Conservation (phyloP, 257 asterid genomes). For the Ligustrum vulgare region DNA sequence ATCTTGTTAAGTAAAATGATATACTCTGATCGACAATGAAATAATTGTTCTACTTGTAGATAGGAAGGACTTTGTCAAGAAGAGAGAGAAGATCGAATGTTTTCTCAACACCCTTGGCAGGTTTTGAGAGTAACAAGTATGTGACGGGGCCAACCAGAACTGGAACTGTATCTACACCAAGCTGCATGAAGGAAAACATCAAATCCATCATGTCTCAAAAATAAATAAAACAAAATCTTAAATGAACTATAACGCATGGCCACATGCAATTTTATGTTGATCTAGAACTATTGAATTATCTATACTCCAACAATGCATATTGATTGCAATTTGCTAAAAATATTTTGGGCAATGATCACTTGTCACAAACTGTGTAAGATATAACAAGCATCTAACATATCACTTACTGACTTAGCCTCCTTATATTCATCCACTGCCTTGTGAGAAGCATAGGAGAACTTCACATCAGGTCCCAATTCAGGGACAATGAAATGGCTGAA, state of each 20-base stretch:
- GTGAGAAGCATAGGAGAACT: slow-evolving; percentile 37
- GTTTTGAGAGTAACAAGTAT: slow-evolving; percentile 83
- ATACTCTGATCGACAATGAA: slow-evolving; percentile 4
- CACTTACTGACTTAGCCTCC: slow-evolving; percentile 39
- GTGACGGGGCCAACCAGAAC: slow-evolving; percentile 90
- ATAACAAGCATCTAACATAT: not conserved
- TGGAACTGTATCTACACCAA: slow-evolving; percentile 85
- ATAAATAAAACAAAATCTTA: not conserved
- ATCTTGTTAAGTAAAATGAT: not conserved
- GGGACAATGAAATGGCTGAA: slow-evolving; percentile 69
- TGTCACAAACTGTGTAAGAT: not conserved
- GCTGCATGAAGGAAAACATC: slow-evolving; percentile 45
- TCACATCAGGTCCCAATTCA: slow-evolving; percentile 38
- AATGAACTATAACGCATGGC: not conserved
- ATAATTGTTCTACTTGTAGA: slow-evolving; percentile 66
- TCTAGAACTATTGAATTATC: not conserved
- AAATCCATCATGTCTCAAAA: slow-evolving; percentile 18
- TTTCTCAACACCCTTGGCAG: slow-evolving; percentile 95
- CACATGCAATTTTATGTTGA: not conserved
- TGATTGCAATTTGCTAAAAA: not conserved
- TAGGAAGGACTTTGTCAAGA: slow-evolving; percentile 84
- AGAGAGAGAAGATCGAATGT: slow-evolving; percentile 76
- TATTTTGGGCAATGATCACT: not conserved
- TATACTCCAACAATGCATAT: not conserved
- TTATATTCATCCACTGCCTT: slow-evolving; percentile 39